phyloP scores from a whole-genome alignment of 1,284 basidiomycete genomes.

The Cystobasidiaceae sp. region DNA sequence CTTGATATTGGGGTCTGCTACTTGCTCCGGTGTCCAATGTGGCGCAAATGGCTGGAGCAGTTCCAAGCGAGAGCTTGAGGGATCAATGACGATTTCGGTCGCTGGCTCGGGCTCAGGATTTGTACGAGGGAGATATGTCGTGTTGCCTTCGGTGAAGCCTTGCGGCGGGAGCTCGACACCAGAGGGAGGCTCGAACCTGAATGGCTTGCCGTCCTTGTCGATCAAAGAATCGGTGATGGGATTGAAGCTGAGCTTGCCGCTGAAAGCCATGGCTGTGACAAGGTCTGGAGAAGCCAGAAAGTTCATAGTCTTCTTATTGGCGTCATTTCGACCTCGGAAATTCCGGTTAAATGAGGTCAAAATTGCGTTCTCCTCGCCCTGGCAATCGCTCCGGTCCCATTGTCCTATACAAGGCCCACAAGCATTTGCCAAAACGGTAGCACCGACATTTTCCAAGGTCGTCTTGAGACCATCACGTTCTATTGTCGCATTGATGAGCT shows the following conservation, averaged over 20 bases:
- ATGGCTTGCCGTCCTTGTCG: constrained; percentile 53
- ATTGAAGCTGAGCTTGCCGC: constrained; percentile 91
- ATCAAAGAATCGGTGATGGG: constrained; percentile 76
- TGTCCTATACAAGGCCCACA: constrained; percentile 99
- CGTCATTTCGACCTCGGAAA: constrained; percentile 97
- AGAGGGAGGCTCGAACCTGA: constrained; percentile 79
- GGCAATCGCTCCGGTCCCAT: constrained; percentile 90
- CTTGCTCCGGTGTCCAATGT: constrained; percentile 58
- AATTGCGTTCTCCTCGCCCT: constrained; percentile 91
- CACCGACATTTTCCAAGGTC: constrained; percentile 77
- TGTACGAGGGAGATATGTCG: constrained; percentile 70
- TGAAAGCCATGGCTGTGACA: constrained; percentile 88
- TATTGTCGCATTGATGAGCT: constrained; percentile 96
- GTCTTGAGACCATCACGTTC: constrained; percentile 69
- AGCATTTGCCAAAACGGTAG: constrained; percentile 89
- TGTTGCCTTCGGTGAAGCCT: constrained; percentile 69
- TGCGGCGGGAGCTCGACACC: constrained; percentile 76
- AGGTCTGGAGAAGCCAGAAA: constrained; percentile 96
- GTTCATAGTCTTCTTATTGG: constrained; percentile 93
- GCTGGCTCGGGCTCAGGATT: constrained; percentile 68
- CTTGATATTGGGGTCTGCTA: constrained; percentile 53
- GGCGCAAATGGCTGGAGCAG: constrained; percentile 77
- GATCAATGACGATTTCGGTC: constrained; percentile 70
- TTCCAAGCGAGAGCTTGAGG: constrained; percentile 80
- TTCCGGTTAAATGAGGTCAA: constrained; percentile 97